These are phyloP conservation scores for Ciborinia camelliae DNA, from an alignment of 2,329 filamentous ascomycete species.

Conservation along the genomic window DNA sequence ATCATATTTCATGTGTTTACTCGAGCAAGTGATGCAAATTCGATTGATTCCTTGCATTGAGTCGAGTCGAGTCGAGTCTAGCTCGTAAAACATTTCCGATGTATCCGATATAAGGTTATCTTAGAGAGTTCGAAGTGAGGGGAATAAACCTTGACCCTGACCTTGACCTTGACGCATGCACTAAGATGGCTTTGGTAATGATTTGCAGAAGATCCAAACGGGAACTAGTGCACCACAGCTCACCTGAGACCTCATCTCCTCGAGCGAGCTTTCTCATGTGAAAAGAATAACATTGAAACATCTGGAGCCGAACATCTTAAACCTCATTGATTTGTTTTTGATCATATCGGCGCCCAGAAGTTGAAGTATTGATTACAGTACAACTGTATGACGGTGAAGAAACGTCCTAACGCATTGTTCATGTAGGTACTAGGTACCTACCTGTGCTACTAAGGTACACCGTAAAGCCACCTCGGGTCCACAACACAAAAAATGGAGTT, in stretches of 20 bases:
- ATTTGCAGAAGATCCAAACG: neutral
- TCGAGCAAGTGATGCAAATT: neutral
- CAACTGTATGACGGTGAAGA: slow-evolving; percentile 5
- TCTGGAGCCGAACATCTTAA: neutral
- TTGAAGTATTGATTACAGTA: neutral
- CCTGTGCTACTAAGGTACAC: too few relatives aligned
- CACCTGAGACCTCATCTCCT: neutral
- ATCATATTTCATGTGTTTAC: too few relatives aligned
- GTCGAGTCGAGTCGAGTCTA: neutral
- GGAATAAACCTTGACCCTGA: too few relatives aligned
- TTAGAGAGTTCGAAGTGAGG: neutral
- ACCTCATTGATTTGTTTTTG: neutral
- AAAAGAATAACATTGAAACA: too few relatives aligned
- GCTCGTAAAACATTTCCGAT: slow-evolving; percentile 2
- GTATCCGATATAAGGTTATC: too few relatives aligned
- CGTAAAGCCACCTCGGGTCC: neutral
- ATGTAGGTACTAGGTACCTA: too few relatives aligned
- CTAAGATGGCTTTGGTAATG: neutral
- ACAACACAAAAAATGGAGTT: neutral
- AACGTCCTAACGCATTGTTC: slow-evolving; percentile 1
- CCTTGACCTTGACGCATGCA: neutral
- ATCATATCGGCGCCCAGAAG: neutral
- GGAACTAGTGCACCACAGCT: neutral
- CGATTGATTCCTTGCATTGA: neutral
- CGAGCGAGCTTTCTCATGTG: neutral